phyloP scores from a whole-genome alignment of 805 yeast genomes.

The Candida methanosorbosa region DNA sequence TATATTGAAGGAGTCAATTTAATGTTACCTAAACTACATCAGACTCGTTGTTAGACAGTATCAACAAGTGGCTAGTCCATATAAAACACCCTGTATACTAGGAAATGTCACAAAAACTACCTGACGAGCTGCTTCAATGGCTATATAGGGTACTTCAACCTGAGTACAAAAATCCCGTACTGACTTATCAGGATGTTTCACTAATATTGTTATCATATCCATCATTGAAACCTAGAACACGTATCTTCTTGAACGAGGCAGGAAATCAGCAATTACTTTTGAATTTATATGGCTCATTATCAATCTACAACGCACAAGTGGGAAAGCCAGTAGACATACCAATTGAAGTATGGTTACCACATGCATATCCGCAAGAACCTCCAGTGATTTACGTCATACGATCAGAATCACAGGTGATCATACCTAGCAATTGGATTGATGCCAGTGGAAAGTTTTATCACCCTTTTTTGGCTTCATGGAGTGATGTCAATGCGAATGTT shows the following conservation, averaged over 20 bases:
- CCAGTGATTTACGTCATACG: slow-evolving; percentile 64
- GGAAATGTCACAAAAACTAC: slow-evolving; percentile 17
- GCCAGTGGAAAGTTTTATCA: slow-evolving; percentile 64
- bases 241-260: slow-evolving; percentile 43
- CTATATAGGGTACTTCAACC: slow-evolving; percentile 46
- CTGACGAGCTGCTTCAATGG: slow-evolving; percentile 43
- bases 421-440: slow-evolving; percentile 64
- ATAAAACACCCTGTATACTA: too few relatives aligned
- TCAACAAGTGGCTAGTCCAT: too few relatives aligned
- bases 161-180: slow-evolving; percentile 50
- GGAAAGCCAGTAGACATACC: slow-evolving; percentile 27
- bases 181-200: slow-evolving; percentile 55
- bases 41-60: too few relatives aligned
- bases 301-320: slow-evolving; percentile 18
- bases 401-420: slow-evolving; percentile 31
- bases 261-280: slow-evolving; percentile 57
- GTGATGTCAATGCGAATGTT: slow-evolving; percentile 7
- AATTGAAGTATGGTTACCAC: slow-evolving; percentile 70
- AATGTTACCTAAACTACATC: too few relatives aligned
- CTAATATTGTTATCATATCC: slow-evolving; percentile 41
- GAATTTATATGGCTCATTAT: slow-evolving; percentile 53
- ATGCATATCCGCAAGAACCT: slow-evolving; percentile 53
- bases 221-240: slow-evolving; percentile 60
- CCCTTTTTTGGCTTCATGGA: slow-evolving; percentile 58
- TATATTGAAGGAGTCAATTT: too few relatives aligned